Evolutionary conservation across 495 filamentous ascomycete species (phyloP).

Genomic region (Sabuloglossum arenarium): DNA sequence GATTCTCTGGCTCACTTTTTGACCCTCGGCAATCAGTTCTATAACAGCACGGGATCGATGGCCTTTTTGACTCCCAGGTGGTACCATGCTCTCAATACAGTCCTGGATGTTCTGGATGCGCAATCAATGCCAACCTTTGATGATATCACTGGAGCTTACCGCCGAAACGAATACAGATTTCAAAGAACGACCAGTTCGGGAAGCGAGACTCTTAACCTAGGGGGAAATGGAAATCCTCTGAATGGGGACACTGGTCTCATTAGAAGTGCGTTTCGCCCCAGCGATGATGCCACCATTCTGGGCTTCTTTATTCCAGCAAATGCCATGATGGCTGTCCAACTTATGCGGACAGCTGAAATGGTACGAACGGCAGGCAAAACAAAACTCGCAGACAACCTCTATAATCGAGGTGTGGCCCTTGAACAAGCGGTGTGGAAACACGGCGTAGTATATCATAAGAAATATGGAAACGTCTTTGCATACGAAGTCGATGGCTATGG

Average conservation of each 20-base stretch:
- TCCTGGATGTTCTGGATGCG: slow-evolving; percentile 52
- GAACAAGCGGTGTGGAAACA: slow-evolving; percentile 64
- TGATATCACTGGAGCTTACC: slow-evolving; percentile 34
- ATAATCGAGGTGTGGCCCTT: slow-evolving; percentile 45
- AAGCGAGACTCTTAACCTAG: slow-evolving; percentile 75
- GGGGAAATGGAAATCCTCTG: slow-evolving; percentile 75
- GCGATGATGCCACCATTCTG: slow-evolving; percentile 88
- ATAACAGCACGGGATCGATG: slow-evolving; percentile 53
- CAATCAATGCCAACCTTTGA: slow-evolving; percentile 70
- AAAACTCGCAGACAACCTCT: slow-evolving; percentile 30
- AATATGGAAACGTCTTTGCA: slow-evolving; percentile 78
- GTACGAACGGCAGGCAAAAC: slow-evolving; percentile 34
- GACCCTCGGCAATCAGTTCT: slow-evolving; percentile 64
- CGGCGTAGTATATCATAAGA: slow-evolving; percentile 68
- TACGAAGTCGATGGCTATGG: slow-evolving; percentile 96
- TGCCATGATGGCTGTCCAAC: slow-evolving; percentile 84
- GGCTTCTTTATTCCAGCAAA: slow-evolving; percentile 95
- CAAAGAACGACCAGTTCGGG: slow-evolving; percentile 56
- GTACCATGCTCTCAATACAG: slow-evolving; percentile 54
- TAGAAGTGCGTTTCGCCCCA: slow-evolving; percentile 86
- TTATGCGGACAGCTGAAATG: slow-evolving; percentile 53
- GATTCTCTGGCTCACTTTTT: slow-evolving; percentile 91
- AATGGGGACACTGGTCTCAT: slow-evolving; percentile 68
- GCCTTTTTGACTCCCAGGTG: slow-evolving; percentile 63
- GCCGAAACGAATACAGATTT: slow-evolving; percentile 68